Evolutionary conservation across 2,329 filamentous ascomycete species (phyloP).

Genomic region (Neurospora crassa): DNA sequence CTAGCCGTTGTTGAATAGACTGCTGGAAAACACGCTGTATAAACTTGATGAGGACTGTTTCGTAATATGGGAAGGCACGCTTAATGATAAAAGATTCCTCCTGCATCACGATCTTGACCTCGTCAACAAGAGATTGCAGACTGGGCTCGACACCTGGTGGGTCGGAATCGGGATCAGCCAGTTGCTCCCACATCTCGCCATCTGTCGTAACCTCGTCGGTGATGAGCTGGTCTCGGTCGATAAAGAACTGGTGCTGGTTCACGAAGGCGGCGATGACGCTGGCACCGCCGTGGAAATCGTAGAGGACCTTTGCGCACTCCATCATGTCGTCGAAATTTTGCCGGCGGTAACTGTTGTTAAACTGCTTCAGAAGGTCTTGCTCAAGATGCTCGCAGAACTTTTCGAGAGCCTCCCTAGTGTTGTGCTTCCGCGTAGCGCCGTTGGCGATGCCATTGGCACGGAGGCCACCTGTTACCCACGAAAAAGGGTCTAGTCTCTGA

Average conservation of each 20-base stretch:
- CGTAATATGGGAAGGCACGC: conserved; percentile 89
- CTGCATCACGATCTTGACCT: conserved; percentile 91
- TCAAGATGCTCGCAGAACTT: conserved; percentile 95
- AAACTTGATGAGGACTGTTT: conserved; percentile 87
- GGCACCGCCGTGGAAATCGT: conserved; percentile 92
- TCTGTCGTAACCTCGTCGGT: conserved; percentile 75
- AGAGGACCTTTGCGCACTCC: conserved; percentile 85
- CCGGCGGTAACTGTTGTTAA: conserved; percentile 91
- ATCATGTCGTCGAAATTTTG: conserved; percentile 98
- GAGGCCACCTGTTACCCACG: conserved; percentile 55
- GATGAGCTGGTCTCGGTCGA: conserved; percentile 86
- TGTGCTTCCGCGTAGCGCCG: conserved; percentile 40
- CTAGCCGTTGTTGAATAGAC: conserved; percentile 89
- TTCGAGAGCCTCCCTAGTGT: conserved; percentile 84
- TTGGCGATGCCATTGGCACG: conserved; percentile 40
- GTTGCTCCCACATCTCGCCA: conserved; percentile 73
- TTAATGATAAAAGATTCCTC: conserved; percentile 97
- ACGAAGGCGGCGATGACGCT: conserved; percentile 95
- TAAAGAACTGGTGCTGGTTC: conserved; percentile 99
- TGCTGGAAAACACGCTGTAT: conserved; percentile 95
- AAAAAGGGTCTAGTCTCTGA: conserved; percentile 72
- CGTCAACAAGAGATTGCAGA: conserved; percentile 83
- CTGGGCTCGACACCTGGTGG: conserved; percentile 87
- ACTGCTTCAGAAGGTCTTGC: conserved; percentile 89
- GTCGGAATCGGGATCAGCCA: conserved; percentile 90